A percentile compares a stretch with the other conserved stretches of the same genome.
phyloP scores from a whole-genome alignment of 148 eudicot genomes.

The Oxyria digyna region DNA sequence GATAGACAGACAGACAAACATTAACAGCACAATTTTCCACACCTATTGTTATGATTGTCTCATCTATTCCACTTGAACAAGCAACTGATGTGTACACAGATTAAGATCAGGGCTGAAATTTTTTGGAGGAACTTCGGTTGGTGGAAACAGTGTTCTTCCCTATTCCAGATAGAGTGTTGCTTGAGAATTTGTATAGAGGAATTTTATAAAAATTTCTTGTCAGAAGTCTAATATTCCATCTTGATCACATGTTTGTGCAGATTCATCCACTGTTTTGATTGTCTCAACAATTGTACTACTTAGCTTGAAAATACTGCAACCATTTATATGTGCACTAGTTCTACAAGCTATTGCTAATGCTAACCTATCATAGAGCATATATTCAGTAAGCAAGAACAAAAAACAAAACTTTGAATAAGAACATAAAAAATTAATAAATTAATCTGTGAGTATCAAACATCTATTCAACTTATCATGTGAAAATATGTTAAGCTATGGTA shows the following conservation, averaged over 20 bases:
- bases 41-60: neutral
- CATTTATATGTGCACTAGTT: neutral
- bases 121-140: neutral
- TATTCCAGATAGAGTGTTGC: neutral
- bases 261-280: neutral
- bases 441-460: neutral
- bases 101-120: neutral
- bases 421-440: neutral
- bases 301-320: neutral
- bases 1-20: conserved; percentile 2
- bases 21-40: neutral
- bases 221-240: neutral
- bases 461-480: neutral
- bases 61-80: neutral
- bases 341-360: neutral
- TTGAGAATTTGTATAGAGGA: neutral
- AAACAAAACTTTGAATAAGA: neutral
- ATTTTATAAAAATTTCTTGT: neutral
- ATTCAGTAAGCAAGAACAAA: neutral
- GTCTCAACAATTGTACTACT: neutral
- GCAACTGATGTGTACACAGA: neutral
- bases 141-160: neutral
- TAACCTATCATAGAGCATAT: neutral
- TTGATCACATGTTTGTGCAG: neutral
- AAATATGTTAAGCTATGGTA: neutral